Percentiles rank a stretch among this genome's conserved stretches.
Evolutionary conservation across 139 green algal genomes (phyloP).

Genomic region (Micractinium conductrix): DNA sequence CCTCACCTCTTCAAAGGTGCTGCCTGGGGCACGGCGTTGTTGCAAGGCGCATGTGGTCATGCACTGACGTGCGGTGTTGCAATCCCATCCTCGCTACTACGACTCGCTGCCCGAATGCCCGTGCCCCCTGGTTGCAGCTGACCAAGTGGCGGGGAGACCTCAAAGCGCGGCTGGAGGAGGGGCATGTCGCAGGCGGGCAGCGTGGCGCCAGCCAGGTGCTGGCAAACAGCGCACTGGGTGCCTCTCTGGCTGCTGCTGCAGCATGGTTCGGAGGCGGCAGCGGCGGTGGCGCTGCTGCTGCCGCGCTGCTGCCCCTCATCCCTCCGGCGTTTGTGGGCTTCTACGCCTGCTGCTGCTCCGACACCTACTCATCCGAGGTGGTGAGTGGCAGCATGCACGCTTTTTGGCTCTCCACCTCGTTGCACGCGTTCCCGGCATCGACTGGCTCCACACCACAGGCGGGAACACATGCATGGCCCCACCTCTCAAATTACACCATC

Average conservation of each 20-base stretch:
- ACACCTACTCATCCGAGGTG: conserved; percentile 95
- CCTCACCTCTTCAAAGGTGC: conserved; percentile 32
- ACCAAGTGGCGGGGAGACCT: conserved; percentile 41
- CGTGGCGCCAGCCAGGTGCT: conserved; percentile 38
- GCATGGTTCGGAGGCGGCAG: not conserved
- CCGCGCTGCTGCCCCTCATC: not conserved
- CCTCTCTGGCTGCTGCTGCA: not conserved
- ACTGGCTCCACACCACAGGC: too few relatives aligned
- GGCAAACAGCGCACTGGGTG: conserved; percentile 39
- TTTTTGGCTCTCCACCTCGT: too few relatives aligned
- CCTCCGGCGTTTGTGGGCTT: conserved; percentile 75
- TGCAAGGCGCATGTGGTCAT: not conserved
- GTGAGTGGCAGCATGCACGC: too few relatives aligned
- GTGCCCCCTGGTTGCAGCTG: conserved; percentile 1
- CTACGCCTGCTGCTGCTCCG: conserved; percentile 90
- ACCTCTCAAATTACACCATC: too few relatives aligned
- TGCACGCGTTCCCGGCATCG: too few relatives aligned
- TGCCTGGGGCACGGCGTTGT: not conserved
- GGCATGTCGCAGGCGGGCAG: conserved; percentile 39
- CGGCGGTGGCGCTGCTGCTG: not conserved
- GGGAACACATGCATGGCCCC: too few relatives aligned
- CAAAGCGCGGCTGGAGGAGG: conserved; percentile 46
- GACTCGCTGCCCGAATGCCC: not conserved
- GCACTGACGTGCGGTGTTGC: too few relatives aligned
- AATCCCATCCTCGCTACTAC: not conserved